These are phyloP conservation scores for Phytopythium kandeliae DNA, from an alignment of 352 stramenopile genomes.

Conservation along the genomic window DNA sequence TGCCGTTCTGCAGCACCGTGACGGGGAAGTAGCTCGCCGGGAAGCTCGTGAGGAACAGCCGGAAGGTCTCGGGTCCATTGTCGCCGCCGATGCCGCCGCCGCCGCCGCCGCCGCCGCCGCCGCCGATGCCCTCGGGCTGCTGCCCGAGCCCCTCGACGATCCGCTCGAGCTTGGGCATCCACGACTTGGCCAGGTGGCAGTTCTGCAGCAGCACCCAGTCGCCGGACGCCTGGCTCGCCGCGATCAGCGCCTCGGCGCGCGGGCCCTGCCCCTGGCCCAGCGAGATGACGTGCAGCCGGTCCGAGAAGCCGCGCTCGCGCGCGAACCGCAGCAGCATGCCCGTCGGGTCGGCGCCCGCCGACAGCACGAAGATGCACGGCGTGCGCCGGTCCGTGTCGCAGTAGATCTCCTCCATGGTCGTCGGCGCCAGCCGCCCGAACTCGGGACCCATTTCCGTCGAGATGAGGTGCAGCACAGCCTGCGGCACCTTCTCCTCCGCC, in stretches of 20 bases:
- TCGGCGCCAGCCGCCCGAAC: conserved; percentile 80
- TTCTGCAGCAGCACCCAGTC: conserved; percentile 95
- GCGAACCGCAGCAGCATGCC: conserved; percentile 92
- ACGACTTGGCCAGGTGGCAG: conserved; percentile 92
- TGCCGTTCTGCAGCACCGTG: conserved; percentile 89
- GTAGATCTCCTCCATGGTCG: conserved; percentile 93
- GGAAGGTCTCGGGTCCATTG: too few species aligned
- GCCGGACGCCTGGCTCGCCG: conserved; percentile 66
- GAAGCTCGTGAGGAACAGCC: conserved; percentile 92
- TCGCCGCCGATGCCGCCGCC: too few species aligned
- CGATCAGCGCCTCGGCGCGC: conserved; percentile 87
- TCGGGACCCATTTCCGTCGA: conserved; percentile 73
- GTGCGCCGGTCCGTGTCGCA: conserved; percentile 88
- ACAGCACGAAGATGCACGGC: conserved; percentile 93
- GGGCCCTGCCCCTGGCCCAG: conserved; percentile 91
- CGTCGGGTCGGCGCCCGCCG: conserved; percentile 88
- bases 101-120: too few species aligned
- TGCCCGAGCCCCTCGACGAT: conserved; percentile 86
- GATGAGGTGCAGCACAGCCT: conserved; percentile 85
- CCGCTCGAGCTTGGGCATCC: conserved; percentile 91
- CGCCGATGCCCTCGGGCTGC: conserved; percentile 30
- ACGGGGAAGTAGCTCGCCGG: conserved; percentile 91
- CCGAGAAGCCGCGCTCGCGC: conserved; percentile 84
- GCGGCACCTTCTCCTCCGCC: conserved; percentile 88
- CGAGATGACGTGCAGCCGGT: conserved; percentile 89